Evolutionary conservation across 495 filamentous ascomycete species (phyloP), one percentile per base, ranked within the genome.

Genomic region (Hypoxylon cercidicola): DNA sequence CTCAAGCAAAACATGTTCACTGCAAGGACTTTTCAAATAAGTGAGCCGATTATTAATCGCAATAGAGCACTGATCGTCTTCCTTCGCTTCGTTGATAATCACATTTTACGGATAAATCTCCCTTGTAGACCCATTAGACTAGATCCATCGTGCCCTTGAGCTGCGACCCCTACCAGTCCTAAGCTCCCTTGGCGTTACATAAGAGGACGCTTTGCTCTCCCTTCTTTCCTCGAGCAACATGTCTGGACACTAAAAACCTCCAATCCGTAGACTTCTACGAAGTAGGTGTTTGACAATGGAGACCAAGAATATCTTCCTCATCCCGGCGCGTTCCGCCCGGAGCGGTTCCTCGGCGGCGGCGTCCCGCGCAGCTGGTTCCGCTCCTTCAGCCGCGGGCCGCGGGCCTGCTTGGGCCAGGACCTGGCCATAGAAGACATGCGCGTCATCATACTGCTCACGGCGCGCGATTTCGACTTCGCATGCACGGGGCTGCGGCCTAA

Each of bases 331-430:
- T 62, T 54, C 49, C 35, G 15, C n/a, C 58, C 58, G 4, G 58
- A 62, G 13, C 34, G 58, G 4, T 62, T 54, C 48, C 35, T 62
- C 37, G 34, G 44, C 9, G 21, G 15, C 5, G 39, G 39, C n/a
- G 39, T 41, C 3, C 39, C 39, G 15, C 39, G 39, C 15, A 13
- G 39, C 16, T 41, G 39, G 39, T 41, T 41, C 39, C 39, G 39
- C n/a, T 15, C 13, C 13, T 41, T 41, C n/a, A 41, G 39, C 15
- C 39, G 39, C 39, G 39, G 39, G 8, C 39, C 39, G 39, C 39
- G 39, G 1, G 39, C 1, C 3, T 41, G 39, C 39, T 65, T 41
- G n/a, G 39, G 39, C 39, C 39, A 41, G 39, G n/a, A 41, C 39
- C 39, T 41, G 8, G 39, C 39, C 3, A 41, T 41, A 2, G 39